phyloP scores from a whole-genome alignment of 1,284 basidiomycete genomes.

The Macrocystidia cucumis region DNA sequence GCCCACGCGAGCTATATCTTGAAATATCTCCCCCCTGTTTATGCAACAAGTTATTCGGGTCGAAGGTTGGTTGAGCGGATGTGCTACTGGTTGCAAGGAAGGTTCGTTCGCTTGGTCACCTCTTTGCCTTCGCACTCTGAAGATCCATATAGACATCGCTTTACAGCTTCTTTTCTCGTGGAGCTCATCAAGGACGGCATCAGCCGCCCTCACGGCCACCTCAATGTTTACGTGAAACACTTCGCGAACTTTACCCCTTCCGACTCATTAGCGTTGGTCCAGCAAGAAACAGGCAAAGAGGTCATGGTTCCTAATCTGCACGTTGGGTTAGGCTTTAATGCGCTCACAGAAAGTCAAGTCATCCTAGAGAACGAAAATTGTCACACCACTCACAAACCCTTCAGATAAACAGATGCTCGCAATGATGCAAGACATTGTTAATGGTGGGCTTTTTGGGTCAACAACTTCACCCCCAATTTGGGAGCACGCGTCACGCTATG shows the following conservation, averaged over 20 bases:
- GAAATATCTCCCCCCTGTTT: slow-evolving; percentile 23
- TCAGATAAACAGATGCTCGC: too few relatives aligned
- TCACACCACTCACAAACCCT: too few relatives aligned
- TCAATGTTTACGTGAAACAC: slow-evolving; percentile 28
- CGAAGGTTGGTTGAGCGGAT: slow-evolving; percentile 23
- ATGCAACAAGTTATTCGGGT: slow-evolving; percentile 19
- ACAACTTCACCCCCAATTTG: too few relatives aligned
- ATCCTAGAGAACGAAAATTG: too few relatives aligned
- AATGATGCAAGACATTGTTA: too few relatives aligned
- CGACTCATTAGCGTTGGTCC: slow-evolving; percentile 21
- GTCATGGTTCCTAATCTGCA: too few relatives aligned
- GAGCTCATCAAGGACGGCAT: slow-evolving; percentile 28
- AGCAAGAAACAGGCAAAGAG: too few relatives aligned
- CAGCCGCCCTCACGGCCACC: slow-evolving; percentile 23
- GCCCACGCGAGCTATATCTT: slow-evolving; percentile 23
- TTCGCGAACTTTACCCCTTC: slow-evolving; percentile 29
- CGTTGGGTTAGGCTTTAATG: too few relatives aligned
- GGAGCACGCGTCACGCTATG: slow-evolving; percentile 27
- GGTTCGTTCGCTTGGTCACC: too few relatives aligned
- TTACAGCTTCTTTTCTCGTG: slow-evolving; percentile 28
- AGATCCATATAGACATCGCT: slow-evolving; percentile 24
- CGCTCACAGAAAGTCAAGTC: too few relatives aligned
- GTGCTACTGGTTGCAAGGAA: slow-evolving; percentile 32
- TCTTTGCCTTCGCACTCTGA: too few relatives aligned
- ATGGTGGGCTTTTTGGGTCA: too few relatives aligned